phyloP scores from a whole-genome alignment of 345 rosid genomes.

The Leavenworthia alabamica region DNA sequence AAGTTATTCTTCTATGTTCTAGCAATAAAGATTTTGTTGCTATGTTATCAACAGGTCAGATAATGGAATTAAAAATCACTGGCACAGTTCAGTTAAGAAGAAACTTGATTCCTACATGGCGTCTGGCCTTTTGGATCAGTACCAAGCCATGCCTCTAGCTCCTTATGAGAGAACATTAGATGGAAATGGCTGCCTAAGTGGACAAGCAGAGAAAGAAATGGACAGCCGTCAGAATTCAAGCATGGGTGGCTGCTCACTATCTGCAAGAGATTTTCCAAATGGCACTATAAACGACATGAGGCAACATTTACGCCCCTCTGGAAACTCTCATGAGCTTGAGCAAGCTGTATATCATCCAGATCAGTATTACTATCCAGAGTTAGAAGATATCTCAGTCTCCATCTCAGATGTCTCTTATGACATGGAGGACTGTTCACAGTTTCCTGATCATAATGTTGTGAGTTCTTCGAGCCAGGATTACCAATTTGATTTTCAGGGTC shows the following conservation, averaged over 20 bases:
- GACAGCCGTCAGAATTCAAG: conserved; percentile 67
- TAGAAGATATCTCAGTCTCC: conserved; percentile 49
- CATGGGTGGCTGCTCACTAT: conserved; percentile 49
- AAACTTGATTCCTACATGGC: conserved; percentile 85
- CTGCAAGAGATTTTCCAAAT: conserved; percentile 47
- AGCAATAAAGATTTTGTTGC: background rate
- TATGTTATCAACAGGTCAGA: conserved; percentile 72
- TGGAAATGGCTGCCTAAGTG: conserved; percentile 43
- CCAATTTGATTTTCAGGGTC: conserved; percentile 45
- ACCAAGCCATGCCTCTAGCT: conserved; percentile 64
- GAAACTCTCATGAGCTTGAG: too few species aligned
- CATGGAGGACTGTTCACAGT: conserved; percentile 47
- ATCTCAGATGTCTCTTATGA: conserved; percentile 64
- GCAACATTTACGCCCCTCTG: too few species aligned
- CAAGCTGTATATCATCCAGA: too few species aligned
- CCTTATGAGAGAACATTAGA: conserved; percentile 57
- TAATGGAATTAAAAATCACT: conserved; percentile 94
- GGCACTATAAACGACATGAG: conserved; percentile 28
- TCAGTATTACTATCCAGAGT: conserved; percentile 43
- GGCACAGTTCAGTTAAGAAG: conserved; percentile 99
- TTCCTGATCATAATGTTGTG: conserved; percentile 39
- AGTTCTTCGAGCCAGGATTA: conserved; percentile 41
- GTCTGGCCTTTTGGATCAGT: conserved; percentile 84
- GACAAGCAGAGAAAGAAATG: conserved; percentile 42
- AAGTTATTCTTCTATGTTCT: background rate